Base-by-base conservation (phyloP, 2,329 filamentous ascomycete genomes). In the Magnaporthiopsis incrustans region DNA sequence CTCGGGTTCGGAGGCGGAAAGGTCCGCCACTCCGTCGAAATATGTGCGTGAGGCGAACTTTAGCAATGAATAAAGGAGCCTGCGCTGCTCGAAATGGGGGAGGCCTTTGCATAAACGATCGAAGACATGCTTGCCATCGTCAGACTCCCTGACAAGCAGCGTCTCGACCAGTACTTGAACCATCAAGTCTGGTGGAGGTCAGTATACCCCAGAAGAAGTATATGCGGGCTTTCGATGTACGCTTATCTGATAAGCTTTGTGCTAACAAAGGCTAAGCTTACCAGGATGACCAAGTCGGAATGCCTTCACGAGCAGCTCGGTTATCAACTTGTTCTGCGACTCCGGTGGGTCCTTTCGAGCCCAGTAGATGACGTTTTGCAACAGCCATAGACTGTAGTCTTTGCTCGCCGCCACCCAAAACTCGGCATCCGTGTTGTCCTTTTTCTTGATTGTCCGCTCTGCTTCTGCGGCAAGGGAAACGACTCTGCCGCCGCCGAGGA, bases 231-330 rank as follows among this genome's bases (percentile, higher is more conserved):
- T 53, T 18, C 44, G 27, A 32, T 15, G 10, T 32, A 12, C 30
- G n/a, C n/a, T 38, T 18, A 56, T 15, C 26, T 12, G 8, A 10
- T 7, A n/a, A 2, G 8, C 4, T 12, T n/a, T 15, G 8, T 27
- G 26, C 5, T 6, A 4, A 27, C 14, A 2, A 35, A 56, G 38
- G 44, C 35, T 22, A 3, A 53, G 50, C 77, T 72, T 79, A 90
- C 91, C 88, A 63, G 82, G 78, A 74, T 95, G 91, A 3, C 91
- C 91, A 35, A 97, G 74, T 35, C 83, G 87, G 65, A 94, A 77
- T 1, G 85, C 80, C 67, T 88, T 87, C 4, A 84, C 76, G 18
- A 86, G 76, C 1, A 87, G 61, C 3, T 81, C 78, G 22, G 78
- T 78, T 58, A 76, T 78, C 10, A 81, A 70, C 61, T 76, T 81